A percentile compares a stretch with the other conserved stretches of the same genome.
Conservation (phyloP, 257 asterid genomes). For the Solanum neorickii region DNA sequence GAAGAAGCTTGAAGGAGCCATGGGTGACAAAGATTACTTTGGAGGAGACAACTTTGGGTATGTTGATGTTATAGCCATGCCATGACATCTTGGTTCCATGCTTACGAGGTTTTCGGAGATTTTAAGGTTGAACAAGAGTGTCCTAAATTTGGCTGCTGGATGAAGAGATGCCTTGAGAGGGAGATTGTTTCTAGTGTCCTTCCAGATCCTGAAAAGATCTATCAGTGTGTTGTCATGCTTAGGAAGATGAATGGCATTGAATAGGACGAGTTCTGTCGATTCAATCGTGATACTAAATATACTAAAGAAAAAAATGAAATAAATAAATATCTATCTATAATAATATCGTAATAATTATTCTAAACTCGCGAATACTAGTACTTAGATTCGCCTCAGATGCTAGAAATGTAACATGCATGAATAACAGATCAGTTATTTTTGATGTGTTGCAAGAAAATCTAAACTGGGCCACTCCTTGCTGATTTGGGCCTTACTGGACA, state of each 20-base stretch:
- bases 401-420: neutral
- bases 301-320: neutral
- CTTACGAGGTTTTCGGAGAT: slow-evolving; percentile 51
- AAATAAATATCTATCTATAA: neutral
- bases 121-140: slow-evolving; percentile 47
- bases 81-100: slow-evolving; percentile 43
- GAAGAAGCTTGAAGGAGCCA: slow-evolving; percentile 61
- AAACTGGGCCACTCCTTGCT: neutral
- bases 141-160: slow-evolving; percentile 55
- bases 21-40: slow-evolving; percentile 45
- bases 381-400: neutral
- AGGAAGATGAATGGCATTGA: slow-evolving; percentile 58
- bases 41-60: slow-evolving; percentile 57
- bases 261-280: neutral
- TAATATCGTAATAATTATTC: neutral
- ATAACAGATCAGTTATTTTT: neutral
- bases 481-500: neutral
- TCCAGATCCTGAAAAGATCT: slow-evolving; percentile 31
- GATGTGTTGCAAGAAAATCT: neutral
- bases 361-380: neutral
- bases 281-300: neutral
- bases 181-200: slow-evolving; percentile 40
- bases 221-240: slow-evolving; percentile 35
- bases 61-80: slow-evolving; percentile 37
- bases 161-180: slow-evolving; percentile 43